These are phyloP conservation scores for Dothistroma septosporum DNA, from an alignment of 2,329 filamentous ascomycete species.

Conservation along the genomic window DNA sequence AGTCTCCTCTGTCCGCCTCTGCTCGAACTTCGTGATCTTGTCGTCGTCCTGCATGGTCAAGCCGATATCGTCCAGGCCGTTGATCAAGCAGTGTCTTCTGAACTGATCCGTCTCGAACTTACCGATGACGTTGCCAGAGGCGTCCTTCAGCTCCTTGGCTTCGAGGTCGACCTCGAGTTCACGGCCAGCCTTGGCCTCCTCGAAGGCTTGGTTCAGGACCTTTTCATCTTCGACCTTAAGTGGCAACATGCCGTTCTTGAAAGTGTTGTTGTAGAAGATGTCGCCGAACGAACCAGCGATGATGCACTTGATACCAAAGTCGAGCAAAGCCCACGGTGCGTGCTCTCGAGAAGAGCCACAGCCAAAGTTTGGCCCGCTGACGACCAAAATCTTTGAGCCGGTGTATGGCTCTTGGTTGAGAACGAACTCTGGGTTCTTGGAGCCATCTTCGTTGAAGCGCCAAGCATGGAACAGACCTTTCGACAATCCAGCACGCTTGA, in stretches of 20 bases:
- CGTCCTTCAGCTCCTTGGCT: constrained; percentile 76
- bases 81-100: constrained; percentile 87
- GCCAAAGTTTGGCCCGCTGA: constrained; percentile 90
- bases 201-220: constrained; percentile 65
- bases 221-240: constrained; percentile 66
- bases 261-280: constrained; percentile 99
- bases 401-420: constrained; percentile 89
- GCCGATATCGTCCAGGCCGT: constrained; percentile 93
- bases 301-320: constrained; percentile 92
- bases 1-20: constrained; percentile 68
- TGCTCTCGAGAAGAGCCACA: constrained; percentile 92
- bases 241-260: constrained; percentile 99
- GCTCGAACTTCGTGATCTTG: constrained; percentile 81
- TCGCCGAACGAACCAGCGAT: constrained; percentile 85
- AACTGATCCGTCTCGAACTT: constrained; percentile 88
- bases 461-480: constrained; percentile 80
- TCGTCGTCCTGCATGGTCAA: constrained; percentile 88
- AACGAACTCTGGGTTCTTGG: constrained; percentile 75
- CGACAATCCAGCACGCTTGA: constrained; percentile 93
- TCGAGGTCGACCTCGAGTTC: constrained; percentile 88
- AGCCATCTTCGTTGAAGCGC: constrained; percentile 66
- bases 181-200: constrained; percentile 70
- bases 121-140: constrained; percentile 67
- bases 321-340: constrained; percentile 92
- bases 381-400: constrained; percentile 79